phyloP scores from a whole-genome alignment of 2,329 filamentous ascomycete species.

The Pyrenochaeta sp. region DNA sequence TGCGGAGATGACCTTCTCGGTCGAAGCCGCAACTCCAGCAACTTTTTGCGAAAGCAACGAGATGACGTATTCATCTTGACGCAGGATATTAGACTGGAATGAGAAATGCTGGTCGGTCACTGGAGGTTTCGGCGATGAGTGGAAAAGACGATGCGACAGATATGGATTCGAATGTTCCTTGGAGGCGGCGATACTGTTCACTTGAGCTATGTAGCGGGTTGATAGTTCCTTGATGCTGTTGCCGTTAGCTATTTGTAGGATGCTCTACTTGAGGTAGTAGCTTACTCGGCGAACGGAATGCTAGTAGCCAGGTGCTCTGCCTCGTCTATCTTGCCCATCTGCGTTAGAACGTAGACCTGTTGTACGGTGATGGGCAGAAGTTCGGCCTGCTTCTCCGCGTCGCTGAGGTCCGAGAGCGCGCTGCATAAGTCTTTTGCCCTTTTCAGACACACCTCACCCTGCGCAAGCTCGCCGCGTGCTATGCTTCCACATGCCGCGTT shows the following conservation, averaged over 20 bases:
- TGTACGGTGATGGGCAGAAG: conserved; percentile 79
- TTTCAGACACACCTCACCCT: conserved; percentile 73
- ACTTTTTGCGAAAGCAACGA: conserved; percentile 74
- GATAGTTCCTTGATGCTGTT: conserved; percentile 71
- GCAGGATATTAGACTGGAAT: conserved; percentile 71
- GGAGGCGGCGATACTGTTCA: conserved; percentile 67
- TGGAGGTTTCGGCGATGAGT: conserved; percentile 61
- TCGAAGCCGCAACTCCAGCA: conserved; percentile 67
- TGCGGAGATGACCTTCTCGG: conserved; percentile 58
- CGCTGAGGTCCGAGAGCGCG: conserved; percentile 73
- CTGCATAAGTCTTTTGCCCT: conserved; percentile 76
- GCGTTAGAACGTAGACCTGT: conserved; percentile 75
- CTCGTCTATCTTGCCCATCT: conserved; percentile 71
- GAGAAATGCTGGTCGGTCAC: conserved; percentile 73
- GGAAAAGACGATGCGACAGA: conserved; percentile 69
- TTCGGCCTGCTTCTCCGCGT: conserved; percentile 78
- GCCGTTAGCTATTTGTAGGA: conserved; percentile 15
- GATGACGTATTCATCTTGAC: conserved; percentile 70
- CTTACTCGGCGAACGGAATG: conserved; percentile 70
- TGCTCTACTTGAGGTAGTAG: neutral
- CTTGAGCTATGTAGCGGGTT: conserved; percentile 70
- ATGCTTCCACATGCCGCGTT: conserved; percentile 80
- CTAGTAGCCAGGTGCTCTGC: conserved; percentile 69
- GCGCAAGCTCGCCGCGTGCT: conserved; percentile 71
- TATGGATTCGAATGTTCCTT: conserved; percentile 69